phyloP scores from a whole-genome alignment of 768 basidiomycete species.

The Hericium coralloides region DNA sequence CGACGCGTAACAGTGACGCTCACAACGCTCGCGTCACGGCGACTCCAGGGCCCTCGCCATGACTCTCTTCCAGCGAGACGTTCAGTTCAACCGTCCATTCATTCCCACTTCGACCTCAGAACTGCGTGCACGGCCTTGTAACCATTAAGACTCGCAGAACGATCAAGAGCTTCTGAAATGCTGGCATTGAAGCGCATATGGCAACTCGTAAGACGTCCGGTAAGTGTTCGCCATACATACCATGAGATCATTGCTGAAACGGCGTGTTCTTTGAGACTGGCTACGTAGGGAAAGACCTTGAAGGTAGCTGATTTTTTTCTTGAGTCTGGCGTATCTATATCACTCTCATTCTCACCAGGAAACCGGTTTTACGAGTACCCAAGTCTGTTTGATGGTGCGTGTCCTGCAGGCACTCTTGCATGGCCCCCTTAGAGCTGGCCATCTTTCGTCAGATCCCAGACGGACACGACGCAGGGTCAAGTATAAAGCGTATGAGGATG shows the following conservation, averaged over 20 bases:
- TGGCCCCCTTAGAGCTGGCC: background rate
- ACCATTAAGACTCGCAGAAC: background rate
- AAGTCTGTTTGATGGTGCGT: slow-evolving; percentile 9
- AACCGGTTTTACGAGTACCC: slow-evolving; percentile 13
- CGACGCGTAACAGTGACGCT: too few relatives aligned
- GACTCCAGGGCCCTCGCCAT: background rate
- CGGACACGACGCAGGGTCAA: slow-evolving; percentile 8
- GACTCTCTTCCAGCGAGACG: background rate
- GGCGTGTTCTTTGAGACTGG: slow-evolving; percentile 1
- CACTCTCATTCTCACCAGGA: background rate
- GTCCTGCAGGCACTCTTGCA: background rate
- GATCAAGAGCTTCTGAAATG: background rate
- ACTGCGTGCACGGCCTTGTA: background rate
- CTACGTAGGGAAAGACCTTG: slow-evolving; percentile 10
- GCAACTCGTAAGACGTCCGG: slow-evolving; percentile 3
- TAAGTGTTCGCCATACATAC: background rate
- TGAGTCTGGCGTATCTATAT: background rate
- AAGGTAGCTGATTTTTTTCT: slow-evolving; percentile 1
- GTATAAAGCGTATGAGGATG: slow-evolving; percentile 8
- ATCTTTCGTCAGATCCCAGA: background rate
- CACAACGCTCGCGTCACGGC: too few relatives aligned
- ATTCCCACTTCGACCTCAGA: background rate
- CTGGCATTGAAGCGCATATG: background rate
- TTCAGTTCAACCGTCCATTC: background rate
- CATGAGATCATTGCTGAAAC: background rate